Base-by-base conservation (phyloP, 148 eudicot species). In the Dysphania ambrosioides region DNA sequence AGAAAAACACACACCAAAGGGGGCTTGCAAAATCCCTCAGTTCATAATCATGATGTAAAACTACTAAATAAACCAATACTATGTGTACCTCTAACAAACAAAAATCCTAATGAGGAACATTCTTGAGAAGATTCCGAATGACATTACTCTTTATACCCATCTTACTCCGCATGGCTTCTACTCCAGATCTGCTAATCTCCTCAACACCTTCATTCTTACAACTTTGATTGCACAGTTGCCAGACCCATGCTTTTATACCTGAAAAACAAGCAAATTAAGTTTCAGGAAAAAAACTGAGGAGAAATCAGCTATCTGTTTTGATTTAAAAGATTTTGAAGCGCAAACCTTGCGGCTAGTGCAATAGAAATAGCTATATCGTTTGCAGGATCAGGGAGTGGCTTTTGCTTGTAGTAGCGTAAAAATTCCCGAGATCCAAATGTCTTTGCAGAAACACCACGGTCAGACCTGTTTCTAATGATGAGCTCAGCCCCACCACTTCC, bases 211-310 rank as follows among this genome's bases (percentile, higher is more conserved):
- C 96, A 96, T 83, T 71, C 97, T 85, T 51, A 90, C 88, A 24
- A 63, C 77, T 81, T 92, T 10, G 99, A 89, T 80, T 92, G 97
- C 76, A 96, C 90, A 2, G 97, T 92, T 34, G 94, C 80, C 66
- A 96, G 82, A 18, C 97, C 97, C 99, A 96, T 89, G 88, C 89
- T 92, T 81, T 77, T 81, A 68, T 96, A 96, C 85, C 99, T 96
- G 87, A 79, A 6, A 19, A 12, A 5, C 42, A 69, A 27, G 49
- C 32, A 19, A 66, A 8, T n/a, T 41, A 10, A 9, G 23, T 68
- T 75, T 59, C 15, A 62, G 44, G 51, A 16, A n/a, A 7, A n/a
- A 27, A 41, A 30, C 34, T 11, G 18, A 38, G 13, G 32, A 34
- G 30, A 23, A 16, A 13, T 2, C 15, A 61, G 15, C 41, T 16